These are phyloP conservation scores for Dactylonectria estremocensis DNA, from an alignment of 2,329 filamentous ascomycete genomes.

Conservation along the genomic window DNA sequence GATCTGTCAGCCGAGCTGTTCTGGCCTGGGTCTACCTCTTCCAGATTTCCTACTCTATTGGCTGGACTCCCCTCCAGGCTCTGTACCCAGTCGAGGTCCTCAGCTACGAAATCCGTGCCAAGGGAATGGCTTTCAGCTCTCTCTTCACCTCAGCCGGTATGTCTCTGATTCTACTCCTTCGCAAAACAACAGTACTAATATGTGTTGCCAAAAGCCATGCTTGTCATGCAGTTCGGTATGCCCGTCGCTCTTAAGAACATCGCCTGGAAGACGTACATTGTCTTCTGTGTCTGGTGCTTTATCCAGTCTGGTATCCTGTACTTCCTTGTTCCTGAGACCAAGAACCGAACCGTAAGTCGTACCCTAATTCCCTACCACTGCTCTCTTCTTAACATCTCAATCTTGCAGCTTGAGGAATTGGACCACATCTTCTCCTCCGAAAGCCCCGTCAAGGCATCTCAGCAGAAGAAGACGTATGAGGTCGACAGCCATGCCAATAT, in stretches of 20 bases:
- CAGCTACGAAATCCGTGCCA: conserved; percentile 68
- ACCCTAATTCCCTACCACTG: neutral
- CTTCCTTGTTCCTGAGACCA: conserved; percentile 67
- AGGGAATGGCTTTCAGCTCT: conserved; percentile 68
- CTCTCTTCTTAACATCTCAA: neutral
- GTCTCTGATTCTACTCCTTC: rapidly evolving
- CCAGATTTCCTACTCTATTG: conserved; percentile 59
- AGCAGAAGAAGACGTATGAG: conserved; percentile 39
- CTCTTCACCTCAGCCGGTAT: conserved; percentile 59
- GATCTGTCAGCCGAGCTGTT: conserved; percentile 58
- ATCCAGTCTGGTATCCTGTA: conserved; percentile 60
- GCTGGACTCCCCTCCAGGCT: conserved; percentile 53
- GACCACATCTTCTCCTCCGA: conserved; percentile 43
- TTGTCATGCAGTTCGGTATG: conserved; percentile 60
- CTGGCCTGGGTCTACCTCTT: conserved; percentile 61
- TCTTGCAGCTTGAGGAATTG: conserved; percentile 42
- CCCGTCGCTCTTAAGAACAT: conserved; percentile 65
- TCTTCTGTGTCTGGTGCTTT: conserved; percentile 63
- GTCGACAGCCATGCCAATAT: conserved; percentile 39
- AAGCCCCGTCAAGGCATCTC: conserved; percentile 42
- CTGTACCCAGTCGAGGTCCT: conserved; percentile 69
- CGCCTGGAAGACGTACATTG: conserved; percentile 68
- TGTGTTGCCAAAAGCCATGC: conserved; percentile 31
- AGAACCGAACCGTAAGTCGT: conserved; percentile 58
- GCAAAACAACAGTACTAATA: neutral